Base-by-base conservation (phyloP, 1,139 yeast species). In the Sugiyamaella castrensis region DNA sequence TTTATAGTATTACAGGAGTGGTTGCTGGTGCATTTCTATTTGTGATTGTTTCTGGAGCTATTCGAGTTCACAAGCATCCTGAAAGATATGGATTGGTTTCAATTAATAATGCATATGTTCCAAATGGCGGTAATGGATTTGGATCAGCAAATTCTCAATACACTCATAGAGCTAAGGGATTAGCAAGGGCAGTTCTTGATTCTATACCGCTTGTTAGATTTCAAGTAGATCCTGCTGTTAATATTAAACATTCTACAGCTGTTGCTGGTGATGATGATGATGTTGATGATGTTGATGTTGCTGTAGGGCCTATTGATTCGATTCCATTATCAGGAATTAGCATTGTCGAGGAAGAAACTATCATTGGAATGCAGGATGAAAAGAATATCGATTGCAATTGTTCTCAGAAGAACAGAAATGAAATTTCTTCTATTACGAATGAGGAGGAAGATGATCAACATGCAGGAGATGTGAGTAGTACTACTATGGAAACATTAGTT, bases 151-250 rank as follows among this genome's bases (percentile, higher is more conserved):
- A 48, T 26, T 33, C 46, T 4, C 56, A 48, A 24, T 57, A 59
- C 36, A 40, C 65, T 5, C 54, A 48, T 29, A 48, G 60, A 16
- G 71, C 71, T 10, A 61, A 60, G 29, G 71, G 71, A 1, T 56
- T 68, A 19, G 71, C 71, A 2, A 53, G 68, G 24, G 71, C 71
- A 1, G 70, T 68, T 19, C 54, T 68, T 36, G 71, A 68, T 51
- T 64, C 71, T 4, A 65, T 68, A 37, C 71, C 71, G 2, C 52
- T 68, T 13, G 69, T 68, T 12, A 54, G 61, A 31, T 62, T 65
- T 26, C 61, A 58, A 10, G 55, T 53, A 32, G 37, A 46, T 29
- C 38, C 12, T 26, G 32, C 24, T 9, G 11, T 10, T 10, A 46
- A 40, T 27, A 40, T 8, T 15, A 43, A 38, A n/a, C 44, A 39